Base-by-base conservation (phyloP, 176 grass and related monocot species). In the Zoysia japonica region DNA sequence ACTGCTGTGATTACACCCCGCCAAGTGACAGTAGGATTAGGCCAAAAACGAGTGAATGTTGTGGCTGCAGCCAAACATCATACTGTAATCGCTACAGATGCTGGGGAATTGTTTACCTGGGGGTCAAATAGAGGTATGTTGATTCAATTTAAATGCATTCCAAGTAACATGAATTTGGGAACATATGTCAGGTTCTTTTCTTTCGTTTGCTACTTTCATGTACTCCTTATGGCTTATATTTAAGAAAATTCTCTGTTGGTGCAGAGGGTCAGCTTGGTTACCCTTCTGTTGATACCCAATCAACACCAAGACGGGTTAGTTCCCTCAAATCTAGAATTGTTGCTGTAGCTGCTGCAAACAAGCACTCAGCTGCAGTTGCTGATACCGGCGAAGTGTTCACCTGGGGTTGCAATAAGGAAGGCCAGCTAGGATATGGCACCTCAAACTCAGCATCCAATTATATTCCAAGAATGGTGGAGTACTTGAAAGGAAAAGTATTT, bases 221-320 rank as follows among this genome's bases (percentile, higher is more conserved):
- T 66, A 74, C 2, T 69, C 13, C 35, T 77, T 71, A 63, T n/a
- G 70, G 47, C 28, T 65, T 80, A 62, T 78, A 36, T 5, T 61
- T 61, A 80, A 87, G 45, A 57, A 77, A 77, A 81, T 53, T 40
- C 11, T 70, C 41, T 89, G 68, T 38, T 37, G 44, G 52, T 82
- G 75, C 86, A 99, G 96, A 99, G 88, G 96, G 96, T 67, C 96
- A 99, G 82, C 92, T 99, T 84, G 96, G 96, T 55, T 99, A 96
- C 89, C 91, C 96, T 86, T 95, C 96, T 65, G 86, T 99, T 9
- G 96, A 99, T 75, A 99, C 96, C 80, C 96, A 99, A 84, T 74
- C 88, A 79, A 96, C 96, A 81, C 96, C 96, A 76, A 80, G 92
- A 15, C 86, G 92, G 63, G 92, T 99, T 40, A 89, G 76, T 81